Percentiles rank a stretch among this genome's conserved stretches.
phyloP scores from a whole-genome alignment of 2,329 filamentous ascomycete species.

The Aureobasidium namibiae region DNA sequence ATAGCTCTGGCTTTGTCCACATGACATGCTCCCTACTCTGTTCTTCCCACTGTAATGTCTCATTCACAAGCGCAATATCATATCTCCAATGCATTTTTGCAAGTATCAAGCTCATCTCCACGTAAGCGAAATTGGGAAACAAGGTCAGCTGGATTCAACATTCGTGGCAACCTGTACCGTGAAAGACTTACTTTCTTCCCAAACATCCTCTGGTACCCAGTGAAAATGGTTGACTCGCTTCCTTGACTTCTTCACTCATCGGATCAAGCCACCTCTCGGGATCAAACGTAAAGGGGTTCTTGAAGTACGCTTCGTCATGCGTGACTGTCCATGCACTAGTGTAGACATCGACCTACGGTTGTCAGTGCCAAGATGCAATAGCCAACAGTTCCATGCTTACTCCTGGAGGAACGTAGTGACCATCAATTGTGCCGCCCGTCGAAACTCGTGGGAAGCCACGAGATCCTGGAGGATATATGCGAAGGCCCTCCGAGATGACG shows the following conservation, averaged over 20 bases:
- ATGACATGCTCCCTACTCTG: neutral
- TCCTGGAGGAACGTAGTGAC: neutral
- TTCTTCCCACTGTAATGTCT: neutral
- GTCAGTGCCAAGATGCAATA: neutral
- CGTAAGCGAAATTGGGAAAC: neutral
- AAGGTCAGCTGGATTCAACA: neutral
- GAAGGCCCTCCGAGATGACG: neutral
- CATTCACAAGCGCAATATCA: neutral
- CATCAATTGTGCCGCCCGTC: neutral
- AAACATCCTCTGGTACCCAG: neutral
- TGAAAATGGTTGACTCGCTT: neutral
- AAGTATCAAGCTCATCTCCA: neutral
- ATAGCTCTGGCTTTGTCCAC: neutral
- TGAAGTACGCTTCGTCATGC: neutral
- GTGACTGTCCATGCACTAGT: too few relatives aligned
- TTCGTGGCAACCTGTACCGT: accelerated
- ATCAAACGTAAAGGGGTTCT: neutral
- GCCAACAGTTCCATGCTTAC: neutral
- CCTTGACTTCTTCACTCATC: neutral
- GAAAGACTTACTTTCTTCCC: neutral
- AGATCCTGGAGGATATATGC: neutral
- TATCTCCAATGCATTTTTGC: neutral
- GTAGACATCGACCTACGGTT: neutral
- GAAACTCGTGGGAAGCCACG: neutral
- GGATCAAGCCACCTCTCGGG: neutral